Base-by-base conservation (phyloP, 148 eudicot species). In the Rhododendron kiyosumense region DNA sequence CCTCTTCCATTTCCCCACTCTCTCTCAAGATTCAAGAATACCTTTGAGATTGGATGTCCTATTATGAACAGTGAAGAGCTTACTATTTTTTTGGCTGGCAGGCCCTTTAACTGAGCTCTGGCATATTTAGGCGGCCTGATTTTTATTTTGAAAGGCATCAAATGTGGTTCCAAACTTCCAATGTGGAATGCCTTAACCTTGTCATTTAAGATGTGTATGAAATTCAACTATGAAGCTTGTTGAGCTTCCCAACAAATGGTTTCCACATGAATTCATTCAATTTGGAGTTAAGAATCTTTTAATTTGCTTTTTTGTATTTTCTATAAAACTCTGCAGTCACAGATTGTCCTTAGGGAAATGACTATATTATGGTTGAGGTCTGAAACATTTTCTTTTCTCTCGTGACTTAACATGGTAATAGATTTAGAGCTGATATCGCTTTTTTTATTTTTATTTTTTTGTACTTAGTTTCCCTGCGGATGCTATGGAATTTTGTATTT, bases 181-280 rank as follows among this genome's bases (percentile, higher is more conserved):
- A 26, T 51, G 38, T 30, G 63, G 38, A 80, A 20, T 49, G 32
- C 83, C 63, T 49, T 51, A 3, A 54, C 59, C 20, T 0, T 54
- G 17, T 54, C 20, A 3, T 15, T 54, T 54, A 54, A 54, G 59
- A 54, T 54, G 22, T 54, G 59, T 48, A 36, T 61, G 73, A 57
- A 28, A 3, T 82, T 46, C 24, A 82, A 22, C 32, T 59, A 59
- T 11, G 84, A 82, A 59, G 84, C 74, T 46, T 38, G 15, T 38
- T 26, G 81, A 78, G 15, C 81, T 43, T 43, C 49, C 32, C n/a
- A 32, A 78, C 32, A 78, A 73, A 46, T 45, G 30, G 32, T 57
- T 78, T 78, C 43, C 52, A 22, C 54, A 78, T 78, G 52, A 78
- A 78, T 24, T 78, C 30, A 78, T 78, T 78, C 81, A 78, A 78